A percentile compares a stretch with the other conserved stretches of the same genome.
phyloP scores from a whole-genome alignment of 345 rosid species.

The Boechera retrofracta region DNA sequence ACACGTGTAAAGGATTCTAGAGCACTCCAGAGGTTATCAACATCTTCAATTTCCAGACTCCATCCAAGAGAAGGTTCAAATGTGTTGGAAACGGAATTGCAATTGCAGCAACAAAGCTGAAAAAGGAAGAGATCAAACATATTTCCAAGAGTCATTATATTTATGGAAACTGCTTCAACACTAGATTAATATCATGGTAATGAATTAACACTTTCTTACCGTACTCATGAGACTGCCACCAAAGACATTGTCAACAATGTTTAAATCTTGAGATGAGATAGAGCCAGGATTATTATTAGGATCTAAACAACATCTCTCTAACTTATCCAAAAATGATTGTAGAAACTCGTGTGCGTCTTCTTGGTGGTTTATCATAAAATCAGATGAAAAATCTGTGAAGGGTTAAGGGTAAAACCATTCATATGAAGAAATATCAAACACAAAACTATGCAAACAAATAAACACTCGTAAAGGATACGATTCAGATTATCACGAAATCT shows the following conservation, averaged over 20 bases:
- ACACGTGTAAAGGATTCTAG: slow-evolving; percentile 77
- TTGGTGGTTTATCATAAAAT: slow-evolving; percentile 64
- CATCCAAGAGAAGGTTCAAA: slow-evolving; percentile 66
- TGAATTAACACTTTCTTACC: slow-evolving; percentile 45
- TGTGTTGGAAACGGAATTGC: slow-evolving; percentile 61
- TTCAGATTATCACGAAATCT: slow-evolving; percentile 60
- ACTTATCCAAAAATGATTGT: slow-evolving; percentile 71
- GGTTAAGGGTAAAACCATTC: slow-evolving; percentile 49
- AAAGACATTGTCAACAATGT: slow-evolving; percentile 69
- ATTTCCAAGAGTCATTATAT: background rate
- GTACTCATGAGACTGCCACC: slow-evolving; percentile 85
- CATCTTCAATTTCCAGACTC: slow-evolving; percentile 81
- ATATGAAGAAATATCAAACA: background rate
- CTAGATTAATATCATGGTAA: background rate
- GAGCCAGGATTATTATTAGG: slow-evolving; percentile 29
- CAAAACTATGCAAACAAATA: background rate
- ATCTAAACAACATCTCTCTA: slow-evolving; percentile 66
- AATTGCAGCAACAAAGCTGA: slow-evolving; percentile 76
- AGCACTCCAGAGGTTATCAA: slow-evolving; percentile 59
- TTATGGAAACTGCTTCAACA: background rate
- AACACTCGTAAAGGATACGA: slow-evolving; percentile 52
- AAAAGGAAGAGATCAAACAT: slow-evolving; percentile 12
- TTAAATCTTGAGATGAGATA: slow-evolving; percentile 41
- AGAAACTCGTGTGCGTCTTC: slow-evolving; percentile 94
- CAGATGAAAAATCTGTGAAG: slow-evolving; percentile 60